Evolutionary conservation across 768 basidiomycete genomes (phyloP).

Genomic region (Punctularia strigosozonata): DNA sequence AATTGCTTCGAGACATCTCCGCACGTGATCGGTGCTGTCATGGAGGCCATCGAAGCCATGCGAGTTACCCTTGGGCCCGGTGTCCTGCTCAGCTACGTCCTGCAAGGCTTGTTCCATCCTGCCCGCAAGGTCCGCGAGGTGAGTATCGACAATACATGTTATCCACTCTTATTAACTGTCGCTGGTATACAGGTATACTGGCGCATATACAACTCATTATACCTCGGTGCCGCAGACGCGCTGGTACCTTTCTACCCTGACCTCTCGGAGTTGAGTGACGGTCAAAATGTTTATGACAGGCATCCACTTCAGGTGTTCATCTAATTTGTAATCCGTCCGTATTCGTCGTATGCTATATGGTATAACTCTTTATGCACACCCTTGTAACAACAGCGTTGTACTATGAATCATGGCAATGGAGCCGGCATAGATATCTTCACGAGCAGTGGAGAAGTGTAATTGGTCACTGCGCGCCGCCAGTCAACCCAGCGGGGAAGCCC

Average conservation of each 20-base stretch:
- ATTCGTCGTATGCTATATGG: conserved; percentile 1
- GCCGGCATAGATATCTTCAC: too few species aligned
- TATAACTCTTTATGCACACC: not conserved
- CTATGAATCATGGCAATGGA: too few species aligned
- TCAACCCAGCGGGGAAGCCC: conserved; percentile 74
- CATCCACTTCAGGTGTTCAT: conserved; percentile 80
- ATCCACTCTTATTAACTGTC: not conserved
- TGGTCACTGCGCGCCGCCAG: conserved; percentile 25
- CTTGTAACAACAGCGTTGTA: too few species aligned
- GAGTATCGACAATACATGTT: conserved; percentile 13
- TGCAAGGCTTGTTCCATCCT: conserved; percentile 96
- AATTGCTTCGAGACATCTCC: conserved; percentile 98
- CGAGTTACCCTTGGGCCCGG: conserved; percentile 92
- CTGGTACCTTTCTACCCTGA: conserved; percentile 95
- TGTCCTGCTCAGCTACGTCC: conserved; percentile 79
- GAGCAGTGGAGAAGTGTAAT: too few species aligned
- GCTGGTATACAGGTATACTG: conserved; percentile 57
- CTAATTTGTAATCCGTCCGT: conserved; percentile 16
- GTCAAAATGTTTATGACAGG: conserved; percentile 80
- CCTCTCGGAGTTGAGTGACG: conserved; percentile 78
- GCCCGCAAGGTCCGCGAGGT: conserved; percentile 96
- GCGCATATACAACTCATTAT: conserved; percentile 91
- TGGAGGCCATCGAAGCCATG: conserved; percentile 98
- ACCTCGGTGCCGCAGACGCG: conserved; percentile 83
- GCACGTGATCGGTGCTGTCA: conserved; percentile 95